Percentiles rank a stretch among this genome's conserved stretches.
Conservation (phyloP, 2,329 filamentous ascomycete species). For the Mycogone perniciosa region DNA sequence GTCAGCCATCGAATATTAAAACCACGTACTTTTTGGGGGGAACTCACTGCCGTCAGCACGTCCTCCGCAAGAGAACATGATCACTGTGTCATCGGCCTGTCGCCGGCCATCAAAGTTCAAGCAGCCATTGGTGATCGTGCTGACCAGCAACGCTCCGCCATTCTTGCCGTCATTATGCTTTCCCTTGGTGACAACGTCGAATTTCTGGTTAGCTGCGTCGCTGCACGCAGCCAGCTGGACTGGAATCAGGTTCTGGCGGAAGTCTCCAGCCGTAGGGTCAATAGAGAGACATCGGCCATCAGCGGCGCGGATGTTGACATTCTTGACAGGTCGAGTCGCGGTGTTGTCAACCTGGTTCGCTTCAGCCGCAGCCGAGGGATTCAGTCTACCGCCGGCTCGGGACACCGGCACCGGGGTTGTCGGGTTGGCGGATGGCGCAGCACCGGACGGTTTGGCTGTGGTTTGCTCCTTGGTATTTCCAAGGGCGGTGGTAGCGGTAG, state of each 20-base stretch:
- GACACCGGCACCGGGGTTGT: constrained; percentile 42
- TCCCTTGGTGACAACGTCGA: constrained; percentile 44
- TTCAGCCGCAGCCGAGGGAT: constrained; percentile 44
- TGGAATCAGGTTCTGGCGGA: constrained; percentile 48
- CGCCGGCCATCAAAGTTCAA: constrained; percentile 43
- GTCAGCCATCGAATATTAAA: background rate
- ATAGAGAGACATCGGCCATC: constrained; percentile 47
- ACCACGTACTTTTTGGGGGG: no score
- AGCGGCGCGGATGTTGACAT: constrained; percentile 39
- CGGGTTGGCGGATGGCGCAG: constrained; percentile 26
- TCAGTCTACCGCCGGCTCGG: constrained; percentile 42
- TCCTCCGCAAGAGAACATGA: constrained; percentile 46
- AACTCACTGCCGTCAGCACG: constrained; percentile 40
- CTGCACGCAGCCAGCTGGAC: constrained; percentile 39
- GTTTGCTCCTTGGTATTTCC: background rate
- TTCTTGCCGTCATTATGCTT: constrained; percentile 40
- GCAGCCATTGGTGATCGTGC: constrained; percentile 45
- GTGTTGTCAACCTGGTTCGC: constrained; percentile 41
- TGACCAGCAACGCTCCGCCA: constrained; percentile 40
- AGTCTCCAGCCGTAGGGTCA: constrained; percentile 47
- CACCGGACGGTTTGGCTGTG: background rate
- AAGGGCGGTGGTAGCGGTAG: background rate
- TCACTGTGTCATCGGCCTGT: constrained; percentile 39
- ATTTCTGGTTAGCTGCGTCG: constrained; percentile 41
- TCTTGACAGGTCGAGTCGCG: constrained; percentile 40